Percentiles rank a stretch among this genome's conserved stretches.
These are phyloP conservation scores for Phytopythium vexans DNA, from an alignment of 352 stramenopile species.

Conservation along the genomic window DNA sequence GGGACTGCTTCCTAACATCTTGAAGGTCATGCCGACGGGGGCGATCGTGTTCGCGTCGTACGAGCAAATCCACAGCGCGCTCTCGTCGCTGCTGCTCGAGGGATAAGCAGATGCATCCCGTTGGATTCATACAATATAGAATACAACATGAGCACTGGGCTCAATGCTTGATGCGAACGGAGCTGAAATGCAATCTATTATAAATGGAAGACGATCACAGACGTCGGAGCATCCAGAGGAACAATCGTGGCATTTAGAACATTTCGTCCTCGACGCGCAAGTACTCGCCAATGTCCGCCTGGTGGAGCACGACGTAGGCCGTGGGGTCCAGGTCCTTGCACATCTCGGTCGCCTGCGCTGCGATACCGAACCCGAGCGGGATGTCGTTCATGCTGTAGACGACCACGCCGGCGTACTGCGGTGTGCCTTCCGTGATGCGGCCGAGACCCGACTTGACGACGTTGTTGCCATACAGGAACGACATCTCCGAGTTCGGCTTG, in stretches of 20 bases:
- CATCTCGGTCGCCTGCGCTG: slow-evolving; percentile 94
- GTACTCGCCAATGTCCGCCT: slow-evolving; percentile 99
- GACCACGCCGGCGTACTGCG: slow-evolving; percentile 98
- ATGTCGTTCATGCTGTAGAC: slow-evolving; percentile 99
- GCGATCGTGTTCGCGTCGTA: slow-evolving; percentile 93
- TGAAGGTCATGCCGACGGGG: slow-evolving; percentile 95
- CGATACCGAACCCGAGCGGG: slow-evolving; percentile 97
- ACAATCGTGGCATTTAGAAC: slow-evolving; percentile 71
- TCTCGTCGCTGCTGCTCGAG: slow-evolving; percentile 48
- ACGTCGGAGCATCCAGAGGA: slow-evolving; percentile 10
- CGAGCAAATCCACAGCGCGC: slow-evolving; percentile 69
- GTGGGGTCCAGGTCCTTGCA: slow-evolving; percentile 95
- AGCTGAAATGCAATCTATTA: slow-evolving; percentile 53
- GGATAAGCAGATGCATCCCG: slow-evolving; percentile 14
- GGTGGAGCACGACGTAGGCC: slow-evolving; percentile 98
- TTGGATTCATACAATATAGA: slow-evolving; percentile 11
- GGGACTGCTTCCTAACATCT: slow-evolving; percentile 92
- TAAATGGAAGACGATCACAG: slow-evolving; percentile 35
- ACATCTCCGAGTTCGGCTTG: slow-evolving; percentile 99
- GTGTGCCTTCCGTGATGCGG: slow-evolving; percentile 97
- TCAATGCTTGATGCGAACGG: slow-evolving; percentile 6
- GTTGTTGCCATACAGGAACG: slow-evolving; percentile 99
- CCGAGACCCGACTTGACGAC: slow-evolving; percentile 97
- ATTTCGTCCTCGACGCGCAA: slow-evolving; percentile 97
- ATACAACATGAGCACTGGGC: too few species aligned